A percentile compares a stretch with the other conserved stretches of the same genome.
These are phyloP conservation scores for Tolypocladium endophyticum DNA, from an alignment of 2,329 filamentous ascomycete genomes.

Conservation along the genomic window DNA sequence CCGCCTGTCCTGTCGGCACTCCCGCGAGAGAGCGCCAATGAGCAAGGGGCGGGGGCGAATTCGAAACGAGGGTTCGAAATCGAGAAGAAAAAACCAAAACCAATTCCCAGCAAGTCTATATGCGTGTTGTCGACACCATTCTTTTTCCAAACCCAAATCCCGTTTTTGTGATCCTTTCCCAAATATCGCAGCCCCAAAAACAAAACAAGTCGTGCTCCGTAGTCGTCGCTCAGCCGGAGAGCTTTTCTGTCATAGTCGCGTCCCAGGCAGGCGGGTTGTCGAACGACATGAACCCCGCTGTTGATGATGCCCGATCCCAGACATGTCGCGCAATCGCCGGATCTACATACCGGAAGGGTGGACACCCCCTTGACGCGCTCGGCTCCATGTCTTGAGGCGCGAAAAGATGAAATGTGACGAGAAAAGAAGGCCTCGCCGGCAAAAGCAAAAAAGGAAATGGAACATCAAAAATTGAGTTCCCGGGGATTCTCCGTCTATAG, in stretches of 20 bases:
- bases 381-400: slow-evolving; percentile 5
- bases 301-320: slow-evolving; percentile 13
- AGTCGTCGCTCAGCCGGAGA: slow-evolving; percentile 3
- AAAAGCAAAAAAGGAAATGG: slow-evolving; percentile 3
- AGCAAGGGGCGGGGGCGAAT: slow-evolving; percentile 1
- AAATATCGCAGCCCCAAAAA: slow-evolving; percentile 7
- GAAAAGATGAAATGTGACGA: slow-evolving; percentile 7
- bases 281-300: neutral
- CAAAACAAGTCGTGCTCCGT: neutral
- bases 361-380: neutral
- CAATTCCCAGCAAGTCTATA: slow-evolving; percentile 2
- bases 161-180: slow-evolving; percentile 6
- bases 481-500: slow-evolving; percentile 18
- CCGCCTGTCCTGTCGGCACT: neutral
- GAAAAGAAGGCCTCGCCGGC: slow-evolving; percentile 2
- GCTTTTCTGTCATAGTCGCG: neutral
- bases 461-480: slow-evolving; percentile 10
- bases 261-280: slow-evolving; percentile 2
- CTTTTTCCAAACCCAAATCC: slow-evolving; percentile 3
- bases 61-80: neutral
- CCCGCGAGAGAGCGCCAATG: neutral
- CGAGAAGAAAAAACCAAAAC: neutral
- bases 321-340: slow-evolving; percentile 16
- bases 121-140: slow-evolving; percentile 5
- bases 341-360: slow-evolving; percentile 17